These are phyloP conservation scores for Herpotrichia juniperi DNA, from an alignment of 2,329 filamentous ascomycete genomes.

Conservation along the genomic window DNA sequence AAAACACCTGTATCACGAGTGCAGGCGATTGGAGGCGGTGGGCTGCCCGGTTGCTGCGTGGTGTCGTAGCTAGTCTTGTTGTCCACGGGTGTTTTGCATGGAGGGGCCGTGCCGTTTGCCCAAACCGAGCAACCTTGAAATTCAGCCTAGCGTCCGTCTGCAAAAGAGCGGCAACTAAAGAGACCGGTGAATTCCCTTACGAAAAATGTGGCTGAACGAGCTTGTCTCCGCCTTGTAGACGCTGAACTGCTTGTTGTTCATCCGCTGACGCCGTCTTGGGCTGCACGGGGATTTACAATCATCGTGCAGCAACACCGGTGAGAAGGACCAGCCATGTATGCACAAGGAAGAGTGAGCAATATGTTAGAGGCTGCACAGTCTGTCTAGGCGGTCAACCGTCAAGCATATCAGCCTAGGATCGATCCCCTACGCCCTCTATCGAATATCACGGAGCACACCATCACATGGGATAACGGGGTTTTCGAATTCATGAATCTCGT, in stretches of 20 bases:
- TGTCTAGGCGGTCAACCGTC: neutral
- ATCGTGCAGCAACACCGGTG: constrained; percentile 17
- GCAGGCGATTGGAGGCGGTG: constrained; percentile 20
- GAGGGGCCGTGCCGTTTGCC: neutral
- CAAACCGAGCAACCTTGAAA: constrained; percentile 5
- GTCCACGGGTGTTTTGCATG: constrained; percentile 1
- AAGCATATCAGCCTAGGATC: neutral
- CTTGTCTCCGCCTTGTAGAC: constrained; percentile 1
- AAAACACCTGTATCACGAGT: constrained; percentile 9
- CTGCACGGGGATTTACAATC: constrained; percentile 11
- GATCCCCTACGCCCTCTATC: neutral
- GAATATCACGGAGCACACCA: neutral
- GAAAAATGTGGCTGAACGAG: neutral
- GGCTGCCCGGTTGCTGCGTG: neutral
- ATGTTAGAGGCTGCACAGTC: neutral
- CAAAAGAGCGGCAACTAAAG: constrained; percentile 5
- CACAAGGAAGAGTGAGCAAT: neutral
- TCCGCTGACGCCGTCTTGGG: constrained; percentile 20
- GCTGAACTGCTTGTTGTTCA: neutral
- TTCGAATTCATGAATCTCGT: constrained; percentile 36
- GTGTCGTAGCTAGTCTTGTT: neutral
- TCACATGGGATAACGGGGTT: constrained; percentile 1
- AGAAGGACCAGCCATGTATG: constrained; percentile 5
- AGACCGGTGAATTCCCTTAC: neutral
- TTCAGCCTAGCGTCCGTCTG: neutral